phyloP scores from a whole-genome alignment of 371 early-diverging fungal species.

The Smittium mucronatum region DNA sequence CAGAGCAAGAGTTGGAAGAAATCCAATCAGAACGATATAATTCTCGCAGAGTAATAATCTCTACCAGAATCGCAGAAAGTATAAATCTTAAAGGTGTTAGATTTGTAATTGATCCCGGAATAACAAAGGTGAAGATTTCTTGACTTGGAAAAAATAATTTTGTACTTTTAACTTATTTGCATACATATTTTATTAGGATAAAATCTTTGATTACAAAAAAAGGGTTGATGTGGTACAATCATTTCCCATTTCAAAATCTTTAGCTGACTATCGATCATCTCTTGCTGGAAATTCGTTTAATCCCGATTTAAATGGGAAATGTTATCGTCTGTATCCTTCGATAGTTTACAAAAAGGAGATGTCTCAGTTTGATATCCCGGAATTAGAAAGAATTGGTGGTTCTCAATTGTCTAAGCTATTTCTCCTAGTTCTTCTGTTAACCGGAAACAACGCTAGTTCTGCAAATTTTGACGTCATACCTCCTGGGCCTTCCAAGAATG shows the following conservation, averaged over 20 bases:
- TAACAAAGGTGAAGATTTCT: background rate
- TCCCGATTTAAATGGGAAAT: background rate
- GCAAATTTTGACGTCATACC: conserved; percentile 13
- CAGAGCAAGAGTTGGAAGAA: background rate
- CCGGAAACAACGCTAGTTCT: background rate
- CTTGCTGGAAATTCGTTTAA: background rate
- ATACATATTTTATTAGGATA: background rate
- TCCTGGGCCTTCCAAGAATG: conserved; percentile 15
- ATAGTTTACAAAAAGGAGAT: conserved; percentile 18
- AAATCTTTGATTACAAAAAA: background rate
- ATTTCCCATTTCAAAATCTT: background rate
- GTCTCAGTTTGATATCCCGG: background rate
- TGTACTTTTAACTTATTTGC: background rate
- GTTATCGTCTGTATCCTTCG: conserved; percentile 5
- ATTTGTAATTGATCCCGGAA: background rate
- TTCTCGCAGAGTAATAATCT: background rate
- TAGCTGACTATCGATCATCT: background rate
- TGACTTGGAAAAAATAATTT: background rate
- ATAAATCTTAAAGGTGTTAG: background rate
- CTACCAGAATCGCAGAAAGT: background rate
- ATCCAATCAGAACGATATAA: background rate
- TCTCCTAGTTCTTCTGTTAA: conserved; percentile 13
- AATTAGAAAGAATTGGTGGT: background rate
- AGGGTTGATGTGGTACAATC: background rate
- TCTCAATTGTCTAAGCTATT: background rate